These are phyloP conservation scores for Colletotrichum camelliae DNA, from an alignment of 2,329 filamentous ascomycete genomes.

Conservation along the genomic window DNA sequence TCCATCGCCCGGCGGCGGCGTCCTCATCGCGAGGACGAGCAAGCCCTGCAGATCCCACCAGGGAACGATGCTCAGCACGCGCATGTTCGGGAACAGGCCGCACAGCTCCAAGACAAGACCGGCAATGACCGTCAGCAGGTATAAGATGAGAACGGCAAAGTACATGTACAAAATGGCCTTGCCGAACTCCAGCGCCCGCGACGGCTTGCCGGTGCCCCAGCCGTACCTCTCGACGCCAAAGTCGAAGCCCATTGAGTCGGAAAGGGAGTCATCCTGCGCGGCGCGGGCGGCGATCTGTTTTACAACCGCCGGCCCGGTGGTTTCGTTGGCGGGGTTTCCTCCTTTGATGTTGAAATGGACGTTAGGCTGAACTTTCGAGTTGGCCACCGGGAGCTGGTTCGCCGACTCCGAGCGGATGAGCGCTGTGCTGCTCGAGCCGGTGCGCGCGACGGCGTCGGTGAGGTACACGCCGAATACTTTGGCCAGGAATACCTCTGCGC, in stretches of 20 bases:
- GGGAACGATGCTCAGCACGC: background rate
- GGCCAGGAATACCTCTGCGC: background rate
- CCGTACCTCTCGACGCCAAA: background rate
- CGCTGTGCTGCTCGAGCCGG: background rate
- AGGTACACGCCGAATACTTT: background rate
- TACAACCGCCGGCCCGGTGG: background rate
- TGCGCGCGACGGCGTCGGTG: background rate
- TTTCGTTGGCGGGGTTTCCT: background rate
- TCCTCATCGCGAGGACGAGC: background rate
- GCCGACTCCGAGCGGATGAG: background rate
- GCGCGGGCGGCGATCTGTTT: background rate
- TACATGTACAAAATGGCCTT: background rate
- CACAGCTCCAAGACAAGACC: background rate
- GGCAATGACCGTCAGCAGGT: background rate
- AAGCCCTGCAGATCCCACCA: slow-evolving; percentile 8
- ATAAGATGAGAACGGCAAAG: background rate
- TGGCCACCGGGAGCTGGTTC: background rate
- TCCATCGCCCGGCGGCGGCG: background rate
- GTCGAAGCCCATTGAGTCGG: background rate
- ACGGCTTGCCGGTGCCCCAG: background rate
- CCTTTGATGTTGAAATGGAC: background rate
- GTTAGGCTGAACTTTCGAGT: background rate
- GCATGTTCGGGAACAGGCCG: background rate
- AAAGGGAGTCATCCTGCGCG: background rate
- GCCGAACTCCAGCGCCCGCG: background rate